phyloP scores from a whole-genome alignment of 2,329 filamentous ascomycete genomes.

The Polychaeton citri region DNA sequence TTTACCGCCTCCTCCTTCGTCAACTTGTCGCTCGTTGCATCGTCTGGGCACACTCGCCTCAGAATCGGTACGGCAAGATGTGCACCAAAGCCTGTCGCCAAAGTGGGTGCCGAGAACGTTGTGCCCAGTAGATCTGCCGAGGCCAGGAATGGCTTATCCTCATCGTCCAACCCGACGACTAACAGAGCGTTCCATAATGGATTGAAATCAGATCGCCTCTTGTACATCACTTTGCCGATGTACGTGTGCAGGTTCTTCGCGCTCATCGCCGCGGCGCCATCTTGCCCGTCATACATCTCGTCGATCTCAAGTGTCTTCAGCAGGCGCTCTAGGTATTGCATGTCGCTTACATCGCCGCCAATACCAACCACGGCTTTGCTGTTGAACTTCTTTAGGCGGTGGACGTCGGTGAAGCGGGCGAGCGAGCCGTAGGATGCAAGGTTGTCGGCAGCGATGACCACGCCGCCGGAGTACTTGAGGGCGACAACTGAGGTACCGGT shows the following conservation, averaged over 20 bases:
- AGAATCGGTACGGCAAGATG: constrained; percentile 89
- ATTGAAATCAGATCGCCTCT: constrained; percentile 87
- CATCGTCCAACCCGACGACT: constrained; percentile 73
- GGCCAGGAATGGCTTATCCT: constrained; percentile 74
- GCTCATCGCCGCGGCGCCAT: constrained; percentile 42
- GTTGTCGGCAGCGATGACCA: constrained; percentile 95
- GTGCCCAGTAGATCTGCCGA: constrained; percentile 86
- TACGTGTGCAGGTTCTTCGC: constrained; percentile 96
- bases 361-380: constrained; percentile 77
- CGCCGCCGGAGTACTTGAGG: constrained; percentile 90
- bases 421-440: constrained; percentile 92
- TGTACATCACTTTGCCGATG: constrained; percentile 90
- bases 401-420: constrained; percentile 91
- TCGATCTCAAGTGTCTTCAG: constrained; percentile 75
- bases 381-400: constrained; percentile 84
- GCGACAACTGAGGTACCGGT: constrained; percentile 93
- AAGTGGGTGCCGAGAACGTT: constrained; percentile 72
- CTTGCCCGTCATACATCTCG: constrained; percentile 61
- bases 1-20: constrained; percentile 66
- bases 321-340: constrained; percentile 95
- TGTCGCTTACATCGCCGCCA: constrained; percentile 93
- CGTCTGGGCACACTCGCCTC: constrained; percentile 70
- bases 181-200: constrained; percentile 95
- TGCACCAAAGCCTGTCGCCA: constrained; percentile 87
- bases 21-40: constrained; percentile 59